Percentiles rank a stretch among this genome's conserved stretches.
phyloP scores from a whole-genome alignment of 1,284 basidiomycete species.

The Fomitiporia mediterranea region DNA sequence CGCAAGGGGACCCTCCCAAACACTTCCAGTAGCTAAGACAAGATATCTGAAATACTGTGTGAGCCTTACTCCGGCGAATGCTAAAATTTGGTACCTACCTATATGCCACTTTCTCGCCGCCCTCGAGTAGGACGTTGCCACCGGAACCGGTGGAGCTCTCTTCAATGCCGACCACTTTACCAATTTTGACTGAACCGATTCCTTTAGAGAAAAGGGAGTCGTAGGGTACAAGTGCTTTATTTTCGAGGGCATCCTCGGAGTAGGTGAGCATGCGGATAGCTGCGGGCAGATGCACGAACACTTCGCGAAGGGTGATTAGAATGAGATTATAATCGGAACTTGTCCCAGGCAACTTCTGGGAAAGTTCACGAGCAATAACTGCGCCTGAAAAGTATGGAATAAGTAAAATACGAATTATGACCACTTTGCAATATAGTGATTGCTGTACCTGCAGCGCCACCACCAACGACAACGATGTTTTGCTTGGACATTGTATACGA shows the following conservation, averaged over 20 bases:
- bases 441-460: conserved; percentile 35
- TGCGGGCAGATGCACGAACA: conserved; percentile 32
- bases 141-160: conserved; percentile 31
- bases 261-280: conserved; percentile 33
- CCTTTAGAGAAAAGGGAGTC: conserved; percentile 34
- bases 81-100: conserved; percentile 26
- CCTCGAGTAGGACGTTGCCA: conserved; percentile 42
- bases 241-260: conserved; percentile 31
- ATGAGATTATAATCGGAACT: conserved; percentile 30
- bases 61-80: not conserved
- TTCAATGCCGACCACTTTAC: conserved; percentile 41
- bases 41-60: conserved; percentile 29
- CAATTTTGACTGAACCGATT: conserved; percentile 43
- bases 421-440: too few relatives aligned
- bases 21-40: conserved; percentile 52
- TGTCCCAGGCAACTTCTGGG: conserved; percentile 29
- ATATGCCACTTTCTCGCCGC: conserved; percentile 47
- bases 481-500: conserved; percentile 20
- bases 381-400: too few relatives aligned
- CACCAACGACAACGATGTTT: conserved; percentile 37
- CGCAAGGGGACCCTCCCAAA: conserved; percentile 46
- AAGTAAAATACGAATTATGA: too few relatives aligned
- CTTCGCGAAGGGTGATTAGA: conserved; percentile 34
- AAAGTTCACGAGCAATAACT: conserved; percentile 30
- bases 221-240: conserved; percentile 34